Percentiles rank a stretch among this genome's conserved stretches.
Evolutionary conservation across 1,284 basidiomycete genomes (phyloP).

Genomic region (Trichosporon asahii): DNA sequence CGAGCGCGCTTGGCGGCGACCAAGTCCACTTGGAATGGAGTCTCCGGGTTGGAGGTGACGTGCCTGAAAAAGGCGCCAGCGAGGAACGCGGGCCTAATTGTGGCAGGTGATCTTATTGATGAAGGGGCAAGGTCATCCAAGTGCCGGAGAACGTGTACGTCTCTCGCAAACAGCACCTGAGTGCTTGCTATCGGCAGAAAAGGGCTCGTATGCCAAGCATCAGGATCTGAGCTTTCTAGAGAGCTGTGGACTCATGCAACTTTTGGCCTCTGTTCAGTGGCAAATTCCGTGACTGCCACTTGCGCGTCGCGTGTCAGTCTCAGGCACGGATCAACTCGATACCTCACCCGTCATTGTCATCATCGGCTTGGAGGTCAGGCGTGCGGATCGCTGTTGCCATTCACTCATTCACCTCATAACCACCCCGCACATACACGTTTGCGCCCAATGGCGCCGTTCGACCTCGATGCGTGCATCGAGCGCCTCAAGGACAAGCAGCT

Average conservation of each 20-base stretch:
- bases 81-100: neutral
- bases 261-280: neutral
- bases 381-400: neutral
- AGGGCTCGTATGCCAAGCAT: neutral
- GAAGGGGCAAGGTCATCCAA: neutral
- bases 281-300: neutral
- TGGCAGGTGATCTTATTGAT: neutral
- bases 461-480: constrained; percentile 90
- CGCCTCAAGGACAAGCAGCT: constrained; percentile 87
- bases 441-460: constrained; percentile 74
- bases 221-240: neutral
- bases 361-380: neutral
- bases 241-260: neutral
- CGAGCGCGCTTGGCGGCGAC: neutral
- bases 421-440: neutral
- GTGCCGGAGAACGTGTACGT: neutral
- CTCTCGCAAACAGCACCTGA: neutral
- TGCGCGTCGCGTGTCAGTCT: constrained; percentile 6
- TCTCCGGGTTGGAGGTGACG: neutral
- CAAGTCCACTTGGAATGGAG: constrained; percentile 7
- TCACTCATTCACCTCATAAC: constrained; percentile 3
- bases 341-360: constrained; percentile 6
- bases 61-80: constrained; percentile 8
- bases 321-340: constrained; percentile 8
- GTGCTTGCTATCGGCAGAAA: neutral